phyloP scores from a whole-genome alignment of 2,329 filamentous ascomycete genomes.

The Phaeosphaeria sp. region DNA sequence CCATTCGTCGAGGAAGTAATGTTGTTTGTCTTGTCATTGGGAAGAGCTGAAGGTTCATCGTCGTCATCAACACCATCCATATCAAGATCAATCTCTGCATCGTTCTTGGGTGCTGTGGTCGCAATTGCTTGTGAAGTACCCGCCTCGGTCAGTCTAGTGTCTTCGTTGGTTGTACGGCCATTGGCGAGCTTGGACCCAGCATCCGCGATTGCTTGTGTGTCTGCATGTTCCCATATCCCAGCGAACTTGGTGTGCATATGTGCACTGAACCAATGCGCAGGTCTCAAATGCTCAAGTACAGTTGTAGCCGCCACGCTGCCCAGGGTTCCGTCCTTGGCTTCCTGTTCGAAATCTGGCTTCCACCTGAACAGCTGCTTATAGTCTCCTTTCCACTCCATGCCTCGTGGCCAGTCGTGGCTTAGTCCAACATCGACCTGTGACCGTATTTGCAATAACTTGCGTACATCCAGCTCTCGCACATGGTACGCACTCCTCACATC shows the following conservation, averaged over 20 bases:
- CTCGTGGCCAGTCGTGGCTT: slow-evolving; percentile 94
- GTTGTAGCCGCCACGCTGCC: slow-evolving; percentile 81
- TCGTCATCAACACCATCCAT: slow-evolving; percentile 43
- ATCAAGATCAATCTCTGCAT: slow-evolving; percentile 50
- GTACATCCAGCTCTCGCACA: slow-evolving; percentile 85
- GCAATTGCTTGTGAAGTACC: slow-evolving; percentile 62
- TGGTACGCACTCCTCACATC: slow-evolving; percentile 88
- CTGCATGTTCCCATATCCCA: slow-evolving; percentile 63
- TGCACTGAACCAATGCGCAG: slow-evolving; percentile 86
- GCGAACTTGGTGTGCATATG: slow-evolving; percentile 90
- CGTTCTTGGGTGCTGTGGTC: slow-evolving; percentile 30
- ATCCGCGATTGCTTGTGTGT: slow-evolving; percentile 25
- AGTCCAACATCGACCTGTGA: slow-evolving; percentile 89
- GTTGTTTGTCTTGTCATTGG: slow-evolving; percentile 5
- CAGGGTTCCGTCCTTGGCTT: slow-evolving; percentile 76
- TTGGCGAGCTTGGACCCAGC: neutral
- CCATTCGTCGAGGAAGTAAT: slow-evolving; percentile 12
- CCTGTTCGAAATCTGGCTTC: slow-evolving; percentile 77
- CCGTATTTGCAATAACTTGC: slow-evolving; percentile 83
- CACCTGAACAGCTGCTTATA: slow-evolving; percentile 69
- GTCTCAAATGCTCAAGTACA: slow-evolving; percentile 81
- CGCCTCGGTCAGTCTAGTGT: slow-evolving; percentile 55
- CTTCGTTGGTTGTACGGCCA: slow-evolving; percentile 64
- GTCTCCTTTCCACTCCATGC: slow-evolving; percentile 81
- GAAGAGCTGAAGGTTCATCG: slow-evolving; percentile 11